These are phyloP conservation scores for Dillenia suffruticosa DNA, from an alignment of 164 flowering plant species.

Conservation along the genomic window DNA sequence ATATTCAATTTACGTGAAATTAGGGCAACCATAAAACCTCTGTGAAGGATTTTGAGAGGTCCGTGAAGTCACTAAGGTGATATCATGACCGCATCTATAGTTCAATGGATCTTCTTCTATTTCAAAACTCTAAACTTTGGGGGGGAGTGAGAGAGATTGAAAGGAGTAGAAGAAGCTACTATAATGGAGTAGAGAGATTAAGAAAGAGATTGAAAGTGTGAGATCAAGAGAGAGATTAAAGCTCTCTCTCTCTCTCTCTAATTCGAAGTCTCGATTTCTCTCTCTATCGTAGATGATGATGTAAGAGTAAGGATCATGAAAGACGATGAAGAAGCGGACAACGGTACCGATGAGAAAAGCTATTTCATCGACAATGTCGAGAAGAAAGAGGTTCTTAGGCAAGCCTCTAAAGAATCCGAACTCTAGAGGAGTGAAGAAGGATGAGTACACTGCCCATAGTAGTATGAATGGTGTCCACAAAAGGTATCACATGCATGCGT, in stretches of 20 bases:
- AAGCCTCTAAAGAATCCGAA: conserved; percentile 95
- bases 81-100: too few relatives aligned
- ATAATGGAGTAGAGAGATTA: conserved; percentile 37
- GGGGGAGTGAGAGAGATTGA: too few relatives aligned
- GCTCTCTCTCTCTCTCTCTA: too few relatives aligned
- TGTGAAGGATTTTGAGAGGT: too few relatives aligned
- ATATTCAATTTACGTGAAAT: too few relatives aligned
- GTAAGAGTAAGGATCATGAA: conserved; percentile 70
- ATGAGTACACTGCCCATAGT: conserved; percentile 87
- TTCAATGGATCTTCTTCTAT: too few relatives aligned
- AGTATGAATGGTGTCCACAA: conserved; percentile 72
- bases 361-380: conserved; percentile 75
- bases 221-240: too few relatives aligned
- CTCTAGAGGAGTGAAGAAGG: conserved; percentile 93
- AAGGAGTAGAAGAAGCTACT: conserved; percentile 6
- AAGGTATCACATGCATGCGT: conserved; percentile 66
- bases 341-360: conserved; percentile 78
- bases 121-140: too few relatives aligned
- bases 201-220: too few relatives aligned
- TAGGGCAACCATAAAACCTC: too few relatives aligned
- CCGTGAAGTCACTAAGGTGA: too few relatives aligned
- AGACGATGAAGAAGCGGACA: conserved; percentile 66
- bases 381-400: conserved; percentile 52
- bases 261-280: too few relatives aligned
- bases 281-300: conserved; percentile 62